Evolutionary conservation across 805 yeast species (phyloP), one percentile per base, ranked within the genome.

Genomic region (Deakozyma indianensis): DNA sequence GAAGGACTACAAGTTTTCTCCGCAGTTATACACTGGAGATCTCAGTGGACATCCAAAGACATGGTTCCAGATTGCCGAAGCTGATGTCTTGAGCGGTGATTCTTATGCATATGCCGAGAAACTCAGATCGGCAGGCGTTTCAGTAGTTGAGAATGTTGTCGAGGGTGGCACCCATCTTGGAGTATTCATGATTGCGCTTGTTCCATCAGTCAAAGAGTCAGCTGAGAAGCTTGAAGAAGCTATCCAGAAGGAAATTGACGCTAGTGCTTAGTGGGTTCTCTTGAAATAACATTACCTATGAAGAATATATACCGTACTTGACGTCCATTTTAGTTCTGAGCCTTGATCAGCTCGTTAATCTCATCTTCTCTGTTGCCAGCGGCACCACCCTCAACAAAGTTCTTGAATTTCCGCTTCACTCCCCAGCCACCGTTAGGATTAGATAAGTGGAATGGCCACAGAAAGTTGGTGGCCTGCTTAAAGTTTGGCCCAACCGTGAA

Each of bases 361-460:
- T 76, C 82, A 65, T 84, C 80, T 77, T 86, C 95, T 75, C 95
- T 83, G 94, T 86, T 86, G 83, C 95, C 95, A 71, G 86, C 79
- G 77, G 92, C 81, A 82, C 95, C 95, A 78, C 95, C 95, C 76
- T 84, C 94, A 78, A 86, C 82, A 69, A 83, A 86, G 76, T 86
- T 95, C 76, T 79, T 79, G 94, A 86, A 86, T 79, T 86, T 86
- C 81, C 95, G 86, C 71, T 80, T 75, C 59, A 83, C 83, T 77
- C 94, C 90, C 95, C 94, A 86, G 72, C 95, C 95, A 74, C 95
- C 95, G 71, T 78, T 77, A 73, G 95, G 95, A 81, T 83, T 84
- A 62, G 95, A 84, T 69, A 86, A 79, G 77, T 83, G 79, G 90
- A 86, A 86, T 75, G 95, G 95, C 94, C 94, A 85, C 73, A 86